Conservation (phyloP, 2,329 filamentous ascomycete genomes). For the Fulvia fulva region DNA sequence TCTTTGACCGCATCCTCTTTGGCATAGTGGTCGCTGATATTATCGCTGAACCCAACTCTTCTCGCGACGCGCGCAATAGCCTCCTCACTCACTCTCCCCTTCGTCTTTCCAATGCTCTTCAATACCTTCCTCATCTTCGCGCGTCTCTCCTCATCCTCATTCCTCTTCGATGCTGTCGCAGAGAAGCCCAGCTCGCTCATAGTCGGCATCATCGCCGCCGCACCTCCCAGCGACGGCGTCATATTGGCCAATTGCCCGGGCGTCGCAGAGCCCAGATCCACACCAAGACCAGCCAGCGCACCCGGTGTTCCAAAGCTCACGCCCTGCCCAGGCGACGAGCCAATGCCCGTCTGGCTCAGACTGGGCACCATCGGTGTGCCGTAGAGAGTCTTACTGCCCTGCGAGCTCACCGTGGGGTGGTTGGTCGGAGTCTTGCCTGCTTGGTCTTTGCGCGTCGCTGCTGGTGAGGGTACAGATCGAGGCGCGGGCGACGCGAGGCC, state of each 20-base stretch:
- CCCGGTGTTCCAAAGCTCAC: slow-evolving; percentile 30
- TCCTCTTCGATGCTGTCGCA: slow-evolving; percentile 37
- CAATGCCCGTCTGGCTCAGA: slow-evolving; percentile 29
- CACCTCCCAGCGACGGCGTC: slow-evolving; percentile 30
- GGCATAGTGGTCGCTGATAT: slow-evolving; percentile 21
- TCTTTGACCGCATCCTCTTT: slow-evolving; percentile 6
- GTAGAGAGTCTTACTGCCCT: slow-evolving; percentile 30
- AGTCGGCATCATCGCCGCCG: slow-evolving; percentile 40
- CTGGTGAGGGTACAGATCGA: slow-evolving; percentile 28
- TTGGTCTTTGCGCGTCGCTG: slow-evolving; percentile 27
- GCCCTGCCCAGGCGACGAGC: slow-evolving; percentile 24
- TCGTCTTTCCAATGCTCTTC: slow-evolving; percentile 62
- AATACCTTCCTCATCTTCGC: slow-evolving; percentile 58
- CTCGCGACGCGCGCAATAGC: slow-evolving; percentile 69
- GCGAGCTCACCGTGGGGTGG: slow-evolving; percentile 27
- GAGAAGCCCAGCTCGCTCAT: slow-evolving; percentile 44
- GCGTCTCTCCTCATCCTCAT: slow-evolving; percentile 52
- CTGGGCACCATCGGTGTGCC: slow-evolving; percentile 33
- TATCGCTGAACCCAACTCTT: slow-evolving; percentile 58
- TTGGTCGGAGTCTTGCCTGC: slow-evolving; percentile 39
- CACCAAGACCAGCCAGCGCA: slow-evolving; percentile 21
- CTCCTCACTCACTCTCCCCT: slow-evolving; percentile 67
- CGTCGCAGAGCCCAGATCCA: slow-evolving; percentile 34
- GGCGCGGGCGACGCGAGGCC: slow-evolving; percentile 40
- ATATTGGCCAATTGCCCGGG: slow-evolving; percentile 38